phyloP scores from a whole-genome alignment of 257 asterid species.

The Hygrophila difformis region DNA sequence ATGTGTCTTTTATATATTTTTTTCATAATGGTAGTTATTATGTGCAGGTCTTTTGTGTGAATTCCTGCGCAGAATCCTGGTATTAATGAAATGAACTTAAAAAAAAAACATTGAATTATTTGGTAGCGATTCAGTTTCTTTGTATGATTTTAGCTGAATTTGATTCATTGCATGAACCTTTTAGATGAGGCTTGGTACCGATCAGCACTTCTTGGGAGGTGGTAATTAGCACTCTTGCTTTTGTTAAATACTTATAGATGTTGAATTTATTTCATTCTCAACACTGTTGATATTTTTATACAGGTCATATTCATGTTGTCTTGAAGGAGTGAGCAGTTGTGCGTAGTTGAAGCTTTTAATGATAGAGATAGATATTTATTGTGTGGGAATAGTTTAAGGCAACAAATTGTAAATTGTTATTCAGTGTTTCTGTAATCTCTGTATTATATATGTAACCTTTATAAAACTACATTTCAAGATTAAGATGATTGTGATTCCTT shows the following conservation, averaged over 20 bases:
- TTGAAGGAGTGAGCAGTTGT: background rate
- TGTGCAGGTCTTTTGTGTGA: background rate
- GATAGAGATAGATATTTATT: background rate
- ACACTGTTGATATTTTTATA: background rate
- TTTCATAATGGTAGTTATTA: background rate
- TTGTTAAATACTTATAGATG: too few relatives aligned
- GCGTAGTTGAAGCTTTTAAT: constrained; percentile 1
- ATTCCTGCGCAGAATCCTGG: background rate
- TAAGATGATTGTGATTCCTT: background rate
- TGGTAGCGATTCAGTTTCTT: background rate
- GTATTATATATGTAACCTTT: background rate
- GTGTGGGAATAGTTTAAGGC: background rate
- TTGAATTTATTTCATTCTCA: background rate
- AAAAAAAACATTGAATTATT: constrained; percentile 2
- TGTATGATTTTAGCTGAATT: constrained; percentile 6
- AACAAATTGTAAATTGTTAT: background rate
- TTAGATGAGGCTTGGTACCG: background rate
- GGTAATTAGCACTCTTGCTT: background rate
- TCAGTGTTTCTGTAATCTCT: background rate
- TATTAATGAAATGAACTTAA: constrained; percentile 2
- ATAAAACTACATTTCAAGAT: background rate
- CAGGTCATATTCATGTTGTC: background rate
- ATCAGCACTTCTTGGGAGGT: background rate
- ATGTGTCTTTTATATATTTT: background rate
- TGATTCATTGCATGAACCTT: constrained; percentile 6